Evolutionary conservation across 2,329 filamentous ascomycete genomes (phyloP).

Genomic region (Cladophialophora exuberans): DNA sequence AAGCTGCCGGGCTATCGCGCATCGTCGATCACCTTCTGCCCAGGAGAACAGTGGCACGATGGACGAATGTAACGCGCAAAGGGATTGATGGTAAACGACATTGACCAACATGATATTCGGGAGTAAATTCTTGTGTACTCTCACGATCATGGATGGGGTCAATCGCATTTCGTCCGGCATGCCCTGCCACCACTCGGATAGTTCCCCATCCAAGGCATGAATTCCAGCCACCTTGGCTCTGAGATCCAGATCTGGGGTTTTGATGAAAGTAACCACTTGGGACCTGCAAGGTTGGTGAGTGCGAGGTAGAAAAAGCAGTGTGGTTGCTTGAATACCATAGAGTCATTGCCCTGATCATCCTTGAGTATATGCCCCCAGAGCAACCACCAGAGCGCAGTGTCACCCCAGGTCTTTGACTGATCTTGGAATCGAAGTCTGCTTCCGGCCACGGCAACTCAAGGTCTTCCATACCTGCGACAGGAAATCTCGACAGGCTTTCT

Average conservation of each 20-base stretch:
- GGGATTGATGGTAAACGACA: conserved; percentile 11
- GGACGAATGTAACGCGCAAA: conserved; percentile 12
- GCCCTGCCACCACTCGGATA: too few relatives aligned
- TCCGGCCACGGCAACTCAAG: conserved; percentile 8
- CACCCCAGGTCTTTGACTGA: neutral
- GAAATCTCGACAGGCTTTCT: neutral
- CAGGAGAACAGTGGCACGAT: conserved; percentile 18
- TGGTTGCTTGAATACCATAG: neutral
- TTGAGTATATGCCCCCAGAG: conserved; percentile 3
- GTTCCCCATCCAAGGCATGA: too few relatives aligned
- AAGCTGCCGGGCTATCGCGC: conserved; percentile 1
- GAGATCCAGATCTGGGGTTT: too few relatives aligned
- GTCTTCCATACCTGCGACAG: neutral
- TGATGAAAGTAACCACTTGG: neutral
- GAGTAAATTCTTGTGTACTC: too few relatives aligned
- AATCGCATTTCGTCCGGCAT: too few relatives aligned
- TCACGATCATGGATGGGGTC: too few relatives aligned
- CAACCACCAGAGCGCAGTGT: neutral
- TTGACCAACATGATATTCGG: conserved; percentile 4
- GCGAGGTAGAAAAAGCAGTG: neutral
- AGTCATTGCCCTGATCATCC: conserved; percentile 4
- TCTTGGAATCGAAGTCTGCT: neutral
- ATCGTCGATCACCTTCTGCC: neutral
- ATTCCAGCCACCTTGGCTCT: too few relatives aligned
- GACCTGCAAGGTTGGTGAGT: neutral